phyloP scores from a whole-genome alignment of 768 basidiomycete species.

The Mycena sanguinolenta region DNA sequence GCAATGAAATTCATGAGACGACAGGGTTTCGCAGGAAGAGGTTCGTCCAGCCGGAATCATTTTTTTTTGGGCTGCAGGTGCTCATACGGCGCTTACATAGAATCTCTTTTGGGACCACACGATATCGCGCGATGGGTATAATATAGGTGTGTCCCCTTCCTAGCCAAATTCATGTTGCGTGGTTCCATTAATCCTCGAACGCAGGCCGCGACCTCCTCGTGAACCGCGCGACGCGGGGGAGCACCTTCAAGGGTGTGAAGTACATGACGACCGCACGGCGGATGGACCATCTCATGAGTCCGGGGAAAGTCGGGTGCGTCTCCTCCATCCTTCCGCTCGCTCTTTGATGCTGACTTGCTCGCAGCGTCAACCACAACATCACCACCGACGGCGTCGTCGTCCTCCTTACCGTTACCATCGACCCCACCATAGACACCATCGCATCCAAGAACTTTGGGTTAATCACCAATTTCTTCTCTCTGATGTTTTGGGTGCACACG shows the following conservation, averaged over 20 bases:
- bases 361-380: constrained; percentile 17
- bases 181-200: not conserved
- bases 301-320: constrained; percentile 14
- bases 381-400: constrained; percentile 18
- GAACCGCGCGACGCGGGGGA: constrained; percentile 1
- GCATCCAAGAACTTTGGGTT: not conserved
- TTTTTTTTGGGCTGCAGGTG: not conserved
- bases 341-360: not conserved
- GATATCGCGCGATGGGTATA: constrained; percentile 15
- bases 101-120: constrained; percentile 3
- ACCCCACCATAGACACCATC: not conserved
- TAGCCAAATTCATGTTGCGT: not conserved
- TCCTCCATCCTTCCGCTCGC: not conserved
- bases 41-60: not conserved
- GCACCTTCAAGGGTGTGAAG: constrained; percentile 12
- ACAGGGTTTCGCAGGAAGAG: constrained; percentile 25
- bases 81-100: not conserved
- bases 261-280: constrained; percentile 14
- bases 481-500: not conserved
- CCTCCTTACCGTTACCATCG: constrained; percentile 9
- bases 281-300: constrained; percentile 1
- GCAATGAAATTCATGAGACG: not conserved
- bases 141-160: constrained; percentile 6
- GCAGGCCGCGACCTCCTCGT: constrained; percentile 28
- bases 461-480: not conserved